A percentile compares a stretch with the other conserved stretches of the same genome.
phyloP scores from a whole-genome alignment of 2,329 filamentous ascomycete genomes.

The Kalmusia sp. region DNA sequence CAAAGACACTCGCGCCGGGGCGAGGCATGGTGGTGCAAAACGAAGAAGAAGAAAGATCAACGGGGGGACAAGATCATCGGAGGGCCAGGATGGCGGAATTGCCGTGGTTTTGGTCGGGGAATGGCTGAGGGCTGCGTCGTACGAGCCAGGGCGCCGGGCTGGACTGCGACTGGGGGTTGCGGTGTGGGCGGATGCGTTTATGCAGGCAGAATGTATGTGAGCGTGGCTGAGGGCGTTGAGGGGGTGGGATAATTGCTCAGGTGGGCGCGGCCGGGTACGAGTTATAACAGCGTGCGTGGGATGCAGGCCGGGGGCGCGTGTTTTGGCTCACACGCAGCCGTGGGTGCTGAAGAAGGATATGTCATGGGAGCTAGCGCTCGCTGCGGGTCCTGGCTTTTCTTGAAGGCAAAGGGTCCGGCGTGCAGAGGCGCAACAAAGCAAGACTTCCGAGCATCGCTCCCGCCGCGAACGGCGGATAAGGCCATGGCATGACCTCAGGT shows the following conservation, averaged over 20 bases:
- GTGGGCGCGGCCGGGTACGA: not conserved
- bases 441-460: slow-evolving; percentile 5
- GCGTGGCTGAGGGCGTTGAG: slow-evolving; percentile 4
- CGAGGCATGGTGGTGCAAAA: slow-evolving; percentile 42
- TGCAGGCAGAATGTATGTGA: not conserved
- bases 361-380: not conserved
- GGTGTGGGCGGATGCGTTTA: not conserved
- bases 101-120: slow-evolving; percentile 4
- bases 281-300: not conserved
- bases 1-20: slow-evolving; percentile 43
- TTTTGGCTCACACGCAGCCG: not conserved
- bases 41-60: slow-evolving; percentile 2
- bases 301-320: not conserved
- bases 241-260: not conserved
- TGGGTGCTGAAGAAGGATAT: not conserved
- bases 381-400: slow-evolving; percentile 1
- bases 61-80: slow-evolving; percentile 18
- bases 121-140: not conserved
- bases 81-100: not conserved
- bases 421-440: slow-evolving; percentile 8
- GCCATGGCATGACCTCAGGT: slow-evolving; percentile 1
- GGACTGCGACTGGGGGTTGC: not conserved
- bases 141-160: not conserved
- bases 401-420: not conserved
- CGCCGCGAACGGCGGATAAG: slow-evolving; percentile 7